These are phyloP conservation scores for Aureoboletus auriporus DNA, from an alignment of 768 basidiomycete genomes.

Conservation along the genomic window DNA sequence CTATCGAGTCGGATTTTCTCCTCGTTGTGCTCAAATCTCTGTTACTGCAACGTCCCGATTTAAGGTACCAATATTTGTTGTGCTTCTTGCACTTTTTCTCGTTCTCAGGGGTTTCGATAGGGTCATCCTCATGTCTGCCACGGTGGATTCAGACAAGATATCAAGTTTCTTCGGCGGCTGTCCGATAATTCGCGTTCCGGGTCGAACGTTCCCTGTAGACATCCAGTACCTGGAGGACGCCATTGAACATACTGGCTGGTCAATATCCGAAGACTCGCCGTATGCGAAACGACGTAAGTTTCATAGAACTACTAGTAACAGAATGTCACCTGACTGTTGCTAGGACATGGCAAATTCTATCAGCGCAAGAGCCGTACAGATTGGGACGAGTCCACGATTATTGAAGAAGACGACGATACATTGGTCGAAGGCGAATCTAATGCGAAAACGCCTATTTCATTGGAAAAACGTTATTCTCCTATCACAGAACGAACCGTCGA, in stretches of 20 bases:
- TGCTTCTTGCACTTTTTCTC: neutral
- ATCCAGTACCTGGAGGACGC: conserved; percentile 87
- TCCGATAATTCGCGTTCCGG: conserved; percentile 84
- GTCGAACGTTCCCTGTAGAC: conserved; percentile 92
- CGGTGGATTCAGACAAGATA: conserved; percentile 87
- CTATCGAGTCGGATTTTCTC: conserved; percentile 96
- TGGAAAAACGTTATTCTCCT: conserved; percentile 79
- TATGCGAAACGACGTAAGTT: conserved; percentile 70
- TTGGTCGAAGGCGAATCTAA: conserved; percentile 15
- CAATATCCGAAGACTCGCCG: conserved; percentile 72
- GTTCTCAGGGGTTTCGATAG: conserved; percentile 35
- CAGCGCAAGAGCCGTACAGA: conserved; percentile 60
- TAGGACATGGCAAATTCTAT: conserved; percentile 63
- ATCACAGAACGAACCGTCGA: conserved; percentile 76
- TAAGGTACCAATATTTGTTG: conserved; percentile 55
- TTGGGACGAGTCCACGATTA: conserved; percentile 72
- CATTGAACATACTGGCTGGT: conserved; percentile 76
- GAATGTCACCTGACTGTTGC: neutral
- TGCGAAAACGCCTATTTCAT: conserved; percentile 37
- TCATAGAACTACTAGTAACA: neutral
- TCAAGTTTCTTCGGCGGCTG: conserved; percentile 85
- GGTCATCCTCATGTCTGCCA: conserved; percentile 96
- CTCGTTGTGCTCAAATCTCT: conserved; percentile 89
- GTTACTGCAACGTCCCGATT: conserved; percentile 65
- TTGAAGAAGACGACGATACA: conserved; percentile 64